A percentile compares a stretch with the other conserved stretches of the same genome.
phyloP scores from a whole-genome alignment of 2,329 filamentous ascomycete genomes.

The Rhynchosporium agropyri region DNA sequence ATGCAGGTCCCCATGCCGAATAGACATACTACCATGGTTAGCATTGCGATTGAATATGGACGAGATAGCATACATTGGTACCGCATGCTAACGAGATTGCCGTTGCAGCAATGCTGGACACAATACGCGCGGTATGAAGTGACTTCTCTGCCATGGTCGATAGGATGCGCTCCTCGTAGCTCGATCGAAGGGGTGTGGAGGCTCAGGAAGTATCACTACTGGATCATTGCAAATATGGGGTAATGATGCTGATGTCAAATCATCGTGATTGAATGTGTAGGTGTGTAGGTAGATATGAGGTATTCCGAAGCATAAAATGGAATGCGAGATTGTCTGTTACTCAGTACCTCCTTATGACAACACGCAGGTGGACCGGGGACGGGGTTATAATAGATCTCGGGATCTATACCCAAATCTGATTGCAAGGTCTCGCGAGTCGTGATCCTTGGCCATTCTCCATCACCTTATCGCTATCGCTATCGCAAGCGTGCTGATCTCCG shows the following conservation, averaged over 20 bases:
- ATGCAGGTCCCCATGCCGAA: slow-evolving; percentile 96
- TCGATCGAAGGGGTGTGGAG: slow-evolving; percentile 2
- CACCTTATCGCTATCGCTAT: no score
- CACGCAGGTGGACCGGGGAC: no score
- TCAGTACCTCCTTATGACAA: not conserved
- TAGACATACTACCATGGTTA: slow-evolving; percentile 77
- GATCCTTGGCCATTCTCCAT: no score
- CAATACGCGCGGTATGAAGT: slow-evolving; percentile 66
- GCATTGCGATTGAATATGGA: not conserved
- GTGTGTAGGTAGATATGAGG: not conserved
- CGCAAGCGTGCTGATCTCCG: not conserved
- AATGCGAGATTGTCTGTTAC: slow-evolving; percentile 1
- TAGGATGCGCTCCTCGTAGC: slow-evolving; percentile 5
- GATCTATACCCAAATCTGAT: no score
- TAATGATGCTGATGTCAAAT: not conserved
- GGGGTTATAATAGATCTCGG: no score
- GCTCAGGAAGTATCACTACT: slow-evolving; percentile 23
- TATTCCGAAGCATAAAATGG: slow-evolving; percentile 20
- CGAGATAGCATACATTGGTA: slow-evolving; percentile 70
- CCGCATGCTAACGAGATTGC: slow-evolving; percentile 86
- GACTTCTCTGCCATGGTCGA: slow-evolving; percentile 51
- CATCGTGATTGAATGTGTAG: slow-evolving; percentile 3
- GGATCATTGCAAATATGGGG: slow-evolving; percentile 23
- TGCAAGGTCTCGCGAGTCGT: no score
- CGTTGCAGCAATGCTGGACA: slow-evolving; percentile 85